Conservation (phyloP, 345 rosid species). For the Corchorus capsularis region DNA sequence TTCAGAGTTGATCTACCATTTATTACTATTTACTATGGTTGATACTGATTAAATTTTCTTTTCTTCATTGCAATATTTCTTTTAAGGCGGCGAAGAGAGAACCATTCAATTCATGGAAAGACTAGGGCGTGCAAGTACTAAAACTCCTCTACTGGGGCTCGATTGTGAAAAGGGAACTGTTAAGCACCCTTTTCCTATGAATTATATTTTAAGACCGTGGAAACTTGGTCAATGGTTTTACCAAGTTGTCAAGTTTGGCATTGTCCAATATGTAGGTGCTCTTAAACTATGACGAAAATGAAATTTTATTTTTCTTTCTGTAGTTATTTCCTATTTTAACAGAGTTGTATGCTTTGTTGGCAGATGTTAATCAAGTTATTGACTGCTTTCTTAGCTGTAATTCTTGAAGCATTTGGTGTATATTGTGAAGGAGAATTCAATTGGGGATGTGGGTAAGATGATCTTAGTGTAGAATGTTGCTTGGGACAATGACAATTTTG, state of each 20-base stretch:
- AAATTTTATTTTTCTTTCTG: constrained; percentile 10
- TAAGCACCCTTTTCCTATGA: constrained; percentile 92
- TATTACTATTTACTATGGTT: not conserved
- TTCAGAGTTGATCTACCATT: constrained; percentile 7
- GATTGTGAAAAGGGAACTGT: constrained; percentile 60
- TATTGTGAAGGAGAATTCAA: constrained; percentile 98
- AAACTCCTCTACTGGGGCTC: constrained; percentile 67
- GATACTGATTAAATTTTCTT: not conserved
- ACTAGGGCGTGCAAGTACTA: constrained; percentile 64
- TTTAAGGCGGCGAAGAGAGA: constrained; percentile 88
- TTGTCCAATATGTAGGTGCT: constrained; percentile 96
- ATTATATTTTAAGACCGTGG: constrained; percentile 78
- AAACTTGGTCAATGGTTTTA: constrained; percentile 93
- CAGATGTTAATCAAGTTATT: constrained; percentile 96
- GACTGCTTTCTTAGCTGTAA: constrained; percentile 75
- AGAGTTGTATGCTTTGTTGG: constrained; percentile 28
- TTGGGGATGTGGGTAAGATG: constrained; percentile 87
- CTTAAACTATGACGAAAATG: constrained; percentile 24
- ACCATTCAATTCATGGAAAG: constrained; percentile 91
- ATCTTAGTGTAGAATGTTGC: constrained; percentile 9
- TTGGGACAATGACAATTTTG: constrained; percentile 1
- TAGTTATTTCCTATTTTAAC: constrained; percentile 23
- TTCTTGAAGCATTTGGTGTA: constrained; percentile 87
- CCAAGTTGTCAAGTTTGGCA: constrained; percentile 94
- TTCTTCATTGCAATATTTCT: constrained; percentile 5